Base-by-base conservation (phyloP, 108 stramenopile genomes). In the Epithemia pelagica region DNA sequence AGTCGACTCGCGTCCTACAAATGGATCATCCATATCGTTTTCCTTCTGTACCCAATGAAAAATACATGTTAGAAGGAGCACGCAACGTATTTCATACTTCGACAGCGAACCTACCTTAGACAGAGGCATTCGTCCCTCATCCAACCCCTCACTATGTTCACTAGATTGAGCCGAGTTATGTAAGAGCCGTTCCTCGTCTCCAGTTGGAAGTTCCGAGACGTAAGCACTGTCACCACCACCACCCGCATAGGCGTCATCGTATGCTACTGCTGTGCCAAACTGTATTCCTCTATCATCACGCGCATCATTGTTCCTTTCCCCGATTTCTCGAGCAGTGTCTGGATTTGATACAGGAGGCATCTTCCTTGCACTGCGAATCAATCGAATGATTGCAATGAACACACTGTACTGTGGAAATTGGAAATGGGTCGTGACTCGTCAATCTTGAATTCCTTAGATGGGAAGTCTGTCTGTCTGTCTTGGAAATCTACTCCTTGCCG, bases 21-120 rank as follows among this genome's bases (percentile, higher is more conserved):
- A 88, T 10, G 92, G 85, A 67, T 92, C 88, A 5, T 64, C 61
- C 37, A 86, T 85, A 29, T 81, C 78, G 8, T 75, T 78, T 59
- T 78, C 81, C 7, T 70, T 7, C n/a, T n/a, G n/a, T n/a, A n/a
- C n/a, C n/a, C n/a, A n/a, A n/a, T 69, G n/a, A n/a, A n/a, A n/a
- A n/a, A n/a, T n/a, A n/a, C n/a, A n/a, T n/a, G n/a, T n/a, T n/a
- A n/a, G n/a, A n/a, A n/a, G n/a, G n/a, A n/a, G n/a, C 7, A 58
- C 21, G 7, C 20, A 64, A 51, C 25, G 31, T 37, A 51, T n/a
- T 10, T 46, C 5, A 46, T 46, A 46, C 15, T 46, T 46, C 21
- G 7, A 8, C 56, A 23, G 5, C 7, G 56, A 26, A 58, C 21
- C 21, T 23, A 58, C 56, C 22, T 58, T 37, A 24, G 61, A 66